Conservation (phyloP, 768 basidiomycete species). For the Boletus speciosus region DNA sequence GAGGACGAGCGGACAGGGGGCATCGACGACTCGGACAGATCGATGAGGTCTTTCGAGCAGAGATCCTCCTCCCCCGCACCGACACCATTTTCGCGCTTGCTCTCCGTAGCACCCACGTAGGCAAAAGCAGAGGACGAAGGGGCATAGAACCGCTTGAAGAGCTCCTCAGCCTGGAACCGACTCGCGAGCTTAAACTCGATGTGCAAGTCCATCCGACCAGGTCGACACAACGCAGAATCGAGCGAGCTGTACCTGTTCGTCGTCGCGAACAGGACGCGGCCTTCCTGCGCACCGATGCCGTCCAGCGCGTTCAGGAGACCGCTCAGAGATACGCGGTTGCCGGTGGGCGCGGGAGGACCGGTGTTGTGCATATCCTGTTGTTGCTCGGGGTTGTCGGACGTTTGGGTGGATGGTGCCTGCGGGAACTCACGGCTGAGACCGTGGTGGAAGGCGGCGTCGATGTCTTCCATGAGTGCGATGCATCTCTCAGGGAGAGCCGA, state of each 20-base stretch:
- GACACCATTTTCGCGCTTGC: neutral
- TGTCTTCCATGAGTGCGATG: conserved; percentile 81
- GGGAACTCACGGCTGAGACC: conserved; percentile 35
- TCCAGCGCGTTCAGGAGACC: conserved; percentile 79
- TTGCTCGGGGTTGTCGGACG: neutral
- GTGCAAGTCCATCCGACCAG: conserved; percentile 79
- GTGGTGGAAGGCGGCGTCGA: conserved; percentile 70
- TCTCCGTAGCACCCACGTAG: neutral
- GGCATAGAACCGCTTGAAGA: conserved; percentile 68
- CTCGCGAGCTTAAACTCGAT: conserved; percentile 76
- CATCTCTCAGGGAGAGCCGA: conserved; percentile 63
- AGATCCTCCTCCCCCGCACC: neutral
- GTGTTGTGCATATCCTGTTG: conserved; percentile 14
- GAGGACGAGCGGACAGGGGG: neutral
- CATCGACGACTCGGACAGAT: conserved; percentile 8
- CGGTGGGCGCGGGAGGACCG: conserved; percentile 9
- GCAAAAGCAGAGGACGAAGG: conserved; percentile 26
- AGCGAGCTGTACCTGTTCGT: conserved; percentile 70
- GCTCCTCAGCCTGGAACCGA: conserved; percentile 58
- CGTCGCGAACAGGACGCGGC: conserved; percentile 77
- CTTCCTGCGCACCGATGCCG: conserved; percentile 76
- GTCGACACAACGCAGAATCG: conserved; percentile 71
- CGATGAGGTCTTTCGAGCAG: conserved; percentile 13
- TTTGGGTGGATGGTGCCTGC: neutral
- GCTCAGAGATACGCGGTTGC: conserved; percentile 55